Percentiles rank a stretch among this genome's conserved stretches.
Conservation (phyloP, 805 yeast species). For the Huiozyma naganishii region DNA sequence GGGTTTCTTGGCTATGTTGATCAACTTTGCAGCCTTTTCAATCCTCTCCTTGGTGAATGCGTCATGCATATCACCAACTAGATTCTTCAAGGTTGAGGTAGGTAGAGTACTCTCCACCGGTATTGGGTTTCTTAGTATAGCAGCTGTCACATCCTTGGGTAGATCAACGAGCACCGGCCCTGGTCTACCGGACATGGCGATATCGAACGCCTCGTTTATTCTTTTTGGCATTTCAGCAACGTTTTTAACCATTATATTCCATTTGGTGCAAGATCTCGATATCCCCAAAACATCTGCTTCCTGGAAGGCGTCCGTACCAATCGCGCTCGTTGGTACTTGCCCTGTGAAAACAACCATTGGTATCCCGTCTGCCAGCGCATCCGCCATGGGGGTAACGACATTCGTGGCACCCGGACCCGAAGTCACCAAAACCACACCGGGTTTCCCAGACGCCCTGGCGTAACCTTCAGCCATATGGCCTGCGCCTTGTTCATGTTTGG, state of each 20-base stretch:
- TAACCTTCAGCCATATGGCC: slow-evolving; percentile 99
- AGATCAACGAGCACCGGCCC: slow-evolving; percentile 97
- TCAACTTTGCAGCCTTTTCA: slow-evolving; percentile 61
- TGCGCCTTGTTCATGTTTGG: slow-evolving; percentile 98
- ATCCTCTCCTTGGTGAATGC: slow-evolving; percentile 69
- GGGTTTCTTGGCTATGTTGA: slow-evolving; percentile 80
- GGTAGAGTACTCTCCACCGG: slow-evolving; percentile 76
- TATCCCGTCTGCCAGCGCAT: slow-evolving; percentile 93
- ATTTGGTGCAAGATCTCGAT: slow-evolving; percentile 93
- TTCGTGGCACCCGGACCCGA: slow-evolving; percentile 99
- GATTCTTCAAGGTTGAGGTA: slow-evolving; percentile 49
- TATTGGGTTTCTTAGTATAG: slow-evolving; percentile 74
- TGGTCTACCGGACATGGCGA: slow-evolving; percentile 92
- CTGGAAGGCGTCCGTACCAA: slow-evolving; percentile 98
- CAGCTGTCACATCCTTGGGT: slow-evolving; percentile 96
- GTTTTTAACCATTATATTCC: slow-evolving; percentile 97
- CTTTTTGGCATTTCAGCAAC: slow-evolving; percentile 91
- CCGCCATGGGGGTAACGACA: slow-evolving; percentile 97
- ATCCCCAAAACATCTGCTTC: slow-evolving; percentile 98
- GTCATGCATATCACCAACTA: slow-evolving; percentile 59
- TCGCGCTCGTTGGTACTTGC: slow-evolving; percentile 90
- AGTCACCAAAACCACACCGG: slow-evolving; percentile 97
- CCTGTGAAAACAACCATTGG: slow-evolving; percentile 96
- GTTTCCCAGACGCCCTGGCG: slow-evolving; percentile 89
- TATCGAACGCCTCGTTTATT: slow-evolving; percentile 96